Evolutionary conservation across 257 asterid genomes (phyloP).

Genomic region (Solanum stenotomum): DNA sequence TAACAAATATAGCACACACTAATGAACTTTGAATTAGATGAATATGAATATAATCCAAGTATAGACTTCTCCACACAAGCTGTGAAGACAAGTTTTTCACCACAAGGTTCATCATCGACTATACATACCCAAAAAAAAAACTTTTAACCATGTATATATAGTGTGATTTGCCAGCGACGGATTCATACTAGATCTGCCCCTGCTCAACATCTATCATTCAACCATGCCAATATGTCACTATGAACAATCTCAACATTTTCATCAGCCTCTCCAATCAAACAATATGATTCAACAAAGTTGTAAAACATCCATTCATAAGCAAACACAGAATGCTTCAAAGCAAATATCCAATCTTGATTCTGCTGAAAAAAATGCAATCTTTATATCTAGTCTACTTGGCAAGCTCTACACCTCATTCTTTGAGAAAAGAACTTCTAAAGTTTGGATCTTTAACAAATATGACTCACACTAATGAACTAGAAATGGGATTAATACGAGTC

Average conservation of each 20-base stretch:
- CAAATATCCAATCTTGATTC: background rate
- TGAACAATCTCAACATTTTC: slow-evolving; percentile 47
- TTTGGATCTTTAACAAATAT: background rate
- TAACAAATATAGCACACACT: background rate
- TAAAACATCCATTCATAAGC: background rate
- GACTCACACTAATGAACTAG: background rate
- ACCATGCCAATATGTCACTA: slow-evolving; percentile 55
- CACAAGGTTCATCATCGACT: background rate
- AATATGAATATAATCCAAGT: background rate
- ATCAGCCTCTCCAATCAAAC: slow-evolving; percentile 72
- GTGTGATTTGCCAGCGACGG: background rate
- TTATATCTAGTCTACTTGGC: background rate
- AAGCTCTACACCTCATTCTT: background rate
- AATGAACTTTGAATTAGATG: background rate
- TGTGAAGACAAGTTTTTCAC: background rate
- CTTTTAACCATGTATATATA: background rate
- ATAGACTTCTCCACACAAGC: background rate
- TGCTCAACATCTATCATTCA: slow-evolving; percentile 33
- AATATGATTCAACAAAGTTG: background rate
- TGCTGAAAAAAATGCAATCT: background rate
- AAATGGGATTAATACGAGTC: background rate
- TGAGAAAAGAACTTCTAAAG: background rate
- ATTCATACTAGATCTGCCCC: background rate
- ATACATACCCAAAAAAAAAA: background rate
- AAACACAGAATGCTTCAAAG: background rate